phyloP scores from a whole-genome alignment of 345 rosid species.

The Cardamine chenopodiifolia region DNA sequence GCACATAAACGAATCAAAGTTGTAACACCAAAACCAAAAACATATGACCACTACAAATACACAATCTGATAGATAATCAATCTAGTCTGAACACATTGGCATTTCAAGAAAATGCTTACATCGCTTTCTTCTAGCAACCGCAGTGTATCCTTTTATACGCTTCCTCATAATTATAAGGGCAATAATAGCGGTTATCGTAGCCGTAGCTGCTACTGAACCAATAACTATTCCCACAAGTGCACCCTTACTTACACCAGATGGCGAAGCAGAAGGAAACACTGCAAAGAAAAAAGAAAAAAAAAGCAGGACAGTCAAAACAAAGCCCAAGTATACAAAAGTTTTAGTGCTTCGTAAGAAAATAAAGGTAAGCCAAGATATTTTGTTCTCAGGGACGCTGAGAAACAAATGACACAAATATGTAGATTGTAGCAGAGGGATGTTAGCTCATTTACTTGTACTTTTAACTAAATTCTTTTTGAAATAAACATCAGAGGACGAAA shows the following conservation, averaged over 20 bases:
- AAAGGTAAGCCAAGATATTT: neutral
- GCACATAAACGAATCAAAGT: constrained; percentile 34
- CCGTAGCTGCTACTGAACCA: constrained; percentile 74
- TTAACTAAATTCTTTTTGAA: neutral
- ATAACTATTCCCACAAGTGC: constrained; percentile 67
- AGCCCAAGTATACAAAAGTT: constrained; percentile 5
- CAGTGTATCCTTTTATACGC: constrained; percentile 48
- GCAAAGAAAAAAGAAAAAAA: constrained; percentile 27
- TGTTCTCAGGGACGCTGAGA: neutral
- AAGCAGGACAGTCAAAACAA: constrained; percentile 7
- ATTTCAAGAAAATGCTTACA: constrained; percentile 52
- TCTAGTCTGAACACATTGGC: neutral
- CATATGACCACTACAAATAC: constrained; percentile 10
- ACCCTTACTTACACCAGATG: constrained; percentile 60
- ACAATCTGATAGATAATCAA: constrained; percentile 6
- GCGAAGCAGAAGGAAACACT: constrained; percentile 42
- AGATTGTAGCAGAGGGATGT: neutral
- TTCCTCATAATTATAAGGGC: constrained; percentile 61
- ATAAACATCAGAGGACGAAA: constrained; percentile 19
- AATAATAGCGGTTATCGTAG: constrained; percentile 66
- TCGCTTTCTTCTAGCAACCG: constrained; percentile 53
- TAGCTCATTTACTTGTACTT: neutral
- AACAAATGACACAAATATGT: constrained; percentile 3
- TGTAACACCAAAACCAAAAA: constrained; percentile 16
- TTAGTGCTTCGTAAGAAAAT: neutral